Evolutionary conservation across 257 asterid species (phyloP).

Genomic region (Solanum habrochaites): DNA sequence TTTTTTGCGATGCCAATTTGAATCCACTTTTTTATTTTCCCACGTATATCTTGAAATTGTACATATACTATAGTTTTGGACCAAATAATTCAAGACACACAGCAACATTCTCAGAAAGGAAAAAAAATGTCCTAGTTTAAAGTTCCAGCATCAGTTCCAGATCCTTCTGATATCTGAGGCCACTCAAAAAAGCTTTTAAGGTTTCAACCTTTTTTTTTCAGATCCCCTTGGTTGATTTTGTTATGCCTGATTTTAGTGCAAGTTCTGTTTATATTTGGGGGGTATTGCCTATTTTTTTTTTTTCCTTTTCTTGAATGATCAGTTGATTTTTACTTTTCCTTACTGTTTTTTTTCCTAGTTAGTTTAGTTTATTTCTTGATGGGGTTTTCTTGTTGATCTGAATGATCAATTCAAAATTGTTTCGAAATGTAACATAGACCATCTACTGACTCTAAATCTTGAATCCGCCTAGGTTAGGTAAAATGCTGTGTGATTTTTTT

Average conservation of each 20-base stretch:
- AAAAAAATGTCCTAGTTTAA: conserved; percentile 58
- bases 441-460: not conserved
- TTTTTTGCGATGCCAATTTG: not conserved
- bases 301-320: not conserved
- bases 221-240: not conserved
- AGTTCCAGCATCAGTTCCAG: conserved; percentile 57
- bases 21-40: not conserved
- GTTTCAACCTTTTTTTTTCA: conserved; percentile 8
- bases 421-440: not conserved
- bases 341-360: not conserved
- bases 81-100: not conserved
- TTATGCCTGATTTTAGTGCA: not conserved
- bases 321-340: not conserved
- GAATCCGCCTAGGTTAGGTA: not conserved
- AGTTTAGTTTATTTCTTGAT: not conserved
- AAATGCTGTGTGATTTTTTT: not conserved
- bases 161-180: conserved; percentile 59
- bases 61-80: not conserved
- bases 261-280: not conserved
- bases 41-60: not conserved
- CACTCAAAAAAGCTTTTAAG: conserved; percentile 73
- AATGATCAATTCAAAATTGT: not conserved
- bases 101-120: not conserved
- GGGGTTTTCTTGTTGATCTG: not conserved
- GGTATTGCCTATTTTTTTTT: too few relatives aligned